Percentiles rank a stretch among this genome's conserved stretches.
phyloP scores from a whole-genome alignment of 2,329 filamentous ascomycete species.

The Keithomyces neogunnii region DNA sequence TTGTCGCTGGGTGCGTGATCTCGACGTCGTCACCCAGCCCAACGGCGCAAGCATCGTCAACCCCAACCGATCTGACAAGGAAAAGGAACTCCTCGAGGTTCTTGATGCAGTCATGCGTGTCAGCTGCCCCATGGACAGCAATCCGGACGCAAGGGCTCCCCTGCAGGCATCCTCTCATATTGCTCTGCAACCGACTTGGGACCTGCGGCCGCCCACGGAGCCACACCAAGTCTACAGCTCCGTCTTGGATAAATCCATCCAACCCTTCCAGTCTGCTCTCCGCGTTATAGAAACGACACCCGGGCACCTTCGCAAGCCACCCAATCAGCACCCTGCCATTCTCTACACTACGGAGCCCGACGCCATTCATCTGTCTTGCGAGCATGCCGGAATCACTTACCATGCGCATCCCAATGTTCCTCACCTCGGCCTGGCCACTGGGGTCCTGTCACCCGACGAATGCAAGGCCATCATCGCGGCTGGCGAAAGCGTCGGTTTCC shows the following conservation, averaged over 20 bases:
- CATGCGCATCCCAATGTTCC: constrained; percentile 56
- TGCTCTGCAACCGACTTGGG: constrained; percentile 51
- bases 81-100: constrained; percentile 49
- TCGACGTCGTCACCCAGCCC: constrained; percentile 56
- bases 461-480: constrained; percentile 60
- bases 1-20: constrained; percentile 63
- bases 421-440: constrained; percentile 48
- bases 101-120: constrained; percentile 57
- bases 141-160: constrained; percentile 24
- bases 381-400: constrained; percentile 38
- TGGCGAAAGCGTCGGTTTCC: constrained; percentile 55
- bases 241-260: constrained; percentile 49
- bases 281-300: constrained; percentile 53
- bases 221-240: constrained; percentile 43
- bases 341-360: constrained; percentile 53
- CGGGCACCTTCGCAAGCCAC: constrained; percentile 53
- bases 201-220: constrained; percentile 37
- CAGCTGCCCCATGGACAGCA: constrained; percentile 49
- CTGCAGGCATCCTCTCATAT: constrained; percentile 36
- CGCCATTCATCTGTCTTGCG: constrained; percentile 41
- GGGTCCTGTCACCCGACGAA: constrained; percentile 52
- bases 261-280: constrained; percentile 29
- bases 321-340: constrained; percentile 58
- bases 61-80: constrained; percentile 31
- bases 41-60: constrained; percentile 26